Percentiles rank a stretch among this genome's conserved stretches.
Evolutionary conservation across 2,329 filamentous ascomycete genomes (phyloP).

Genomic region (Endocalyx cinctus): DNA sequence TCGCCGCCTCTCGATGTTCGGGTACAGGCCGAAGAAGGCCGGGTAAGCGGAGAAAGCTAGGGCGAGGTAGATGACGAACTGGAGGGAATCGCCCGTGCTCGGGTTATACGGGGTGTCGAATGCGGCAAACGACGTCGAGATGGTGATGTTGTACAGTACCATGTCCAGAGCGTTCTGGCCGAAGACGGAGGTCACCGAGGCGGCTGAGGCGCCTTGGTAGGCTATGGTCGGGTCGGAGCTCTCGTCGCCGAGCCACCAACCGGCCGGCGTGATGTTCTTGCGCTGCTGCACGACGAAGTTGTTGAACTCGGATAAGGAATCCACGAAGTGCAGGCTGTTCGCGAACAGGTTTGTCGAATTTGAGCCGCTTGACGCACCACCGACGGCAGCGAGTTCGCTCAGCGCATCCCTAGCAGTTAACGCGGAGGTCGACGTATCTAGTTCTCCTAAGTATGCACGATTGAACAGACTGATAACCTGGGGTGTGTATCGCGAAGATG

Average conservation of each 20-base stretch:
- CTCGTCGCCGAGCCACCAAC: constrained; percentile 68
- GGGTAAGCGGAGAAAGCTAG: constrained; percentile 75
- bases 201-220: constrained; percentile 61
- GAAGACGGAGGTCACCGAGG: constrained; percentile 52
- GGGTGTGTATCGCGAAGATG: constrained; percentile 34
- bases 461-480: no score
- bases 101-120: constrained; percentile 74
- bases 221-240: constrained; percentile 60
- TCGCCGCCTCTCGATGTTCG: constrained; percentile 73
- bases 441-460: no score
- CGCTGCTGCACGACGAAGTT: constrained; percentile 58
- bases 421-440: no score
- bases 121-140: constrained; percentile 65
- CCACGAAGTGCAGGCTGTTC: constrained; percentile 46
- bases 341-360: constrained; percentile 17
- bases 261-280: constrained; percentile 69
- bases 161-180: constrained; percentile 63
- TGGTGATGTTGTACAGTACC: constrained; percentile 62
- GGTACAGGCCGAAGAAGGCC: constrained; percentile 84
- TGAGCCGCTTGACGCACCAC: constrained; percentile 33
- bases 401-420: no score
- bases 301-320: constrained; percentile 65
- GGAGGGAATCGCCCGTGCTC: constrained; percentile 65
- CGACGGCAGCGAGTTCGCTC: constrained; percentile 31
- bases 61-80: constrained; percentile 77